Percentiles rank a stretch among this genome's conserved stretches.
These are phyloP conservation scores for Xylaria telfairii DNA, from an alignment of 495 filamentous ascomycete species.

Conservation along the genomic window DNA sequence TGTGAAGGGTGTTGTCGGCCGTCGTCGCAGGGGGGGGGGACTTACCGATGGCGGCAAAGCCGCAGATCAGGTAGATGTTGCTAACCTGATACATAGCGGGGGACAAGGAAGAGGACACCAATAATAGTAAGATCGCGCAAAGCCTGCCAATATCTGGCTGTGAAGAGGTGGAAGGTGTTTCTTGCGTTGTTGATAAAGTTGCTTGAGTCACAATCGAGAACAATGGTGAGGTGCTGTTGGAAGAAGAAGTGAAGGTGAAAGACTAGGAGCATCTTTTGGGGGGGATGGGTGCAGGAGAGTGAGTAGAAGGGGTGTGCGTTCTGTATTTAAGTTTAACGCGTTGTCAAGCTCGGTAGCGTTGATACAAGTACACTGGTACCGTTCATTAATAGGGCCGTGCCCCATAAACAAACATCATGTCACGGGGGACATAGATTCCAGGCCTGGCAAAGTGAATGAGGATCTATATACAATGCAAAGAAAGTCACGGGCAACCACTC, in stretches of 20 bases:
- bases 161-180: not conserved
- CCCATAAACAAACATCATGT: slow-evolving; percentile 19
- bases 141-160: not conserved
- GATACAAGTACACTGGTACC: not conserved
- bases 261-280: not conserved
- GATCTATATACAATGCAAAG: not conserved
- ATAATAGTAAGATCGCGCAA: not conserved
- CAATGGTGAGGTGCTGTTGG: not conserved
- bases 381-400: not conserved
- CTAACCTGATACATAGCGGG: slow-evolving; percentile 50
- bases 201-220: not conserved
- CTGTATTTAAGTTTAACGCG: not conserved
- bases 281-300: too few species aligned
- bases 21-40: slow-evolving; percentile 3
- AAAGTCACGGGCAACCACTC: not conserved
- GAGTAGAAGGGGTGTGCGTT: not conserved
- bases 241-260: not conserved
- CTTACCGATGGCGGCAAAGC: slow-evolving; percentile 68
- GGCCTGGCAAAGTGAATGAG: not conserved
- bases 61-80: slow-evolving; percentile 68
- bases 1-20: not conserved
- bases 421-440: not conserved
- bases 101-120: too few species aligned
- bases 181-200: not conserved
- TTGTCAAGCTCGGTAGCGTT: not conserved